Evolutionary conservation across 2,329 filamentous ascomycete genomes (phyloP), one percentile per base, ranked within the genome.

Genomic region (Aspergillus fischeri): DNA sequence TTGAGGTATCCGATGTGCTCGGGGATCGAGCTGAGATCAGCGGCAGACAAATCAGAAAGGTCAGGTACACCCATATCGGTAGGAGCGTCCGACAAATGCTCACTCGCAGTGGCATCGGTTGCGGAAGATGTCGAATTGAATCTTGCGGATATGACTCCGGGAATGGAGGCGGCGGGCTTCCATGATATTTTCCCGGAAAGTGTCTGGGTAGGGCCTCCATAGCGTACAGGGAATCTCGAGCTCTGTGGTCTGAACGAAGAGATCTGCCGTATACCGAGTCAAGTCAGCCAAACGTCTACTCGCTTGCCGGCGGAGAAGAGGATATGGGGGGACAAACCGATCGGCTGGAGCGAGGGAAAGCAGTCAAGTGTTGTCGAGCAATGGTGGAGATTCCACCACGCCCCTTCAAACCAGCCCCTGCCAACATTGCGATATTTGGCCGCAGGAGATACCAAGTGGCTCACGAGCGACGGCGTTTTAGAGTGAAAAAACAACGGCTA

Each of bases 1-100:
- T 90, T 85, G 57, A 99, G 79, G 69, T 92, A 97, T 60, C 94
- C 94, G 57, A 96, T 84, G 52, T 85, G 80, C 68, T 93, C 89
- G 38, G 89, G 85, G 61, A 91, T 83, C 60, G 82, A 76, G 59
- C 86, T 80, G 47, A 80, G 67, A 56, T 70, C 71, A 29, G 68
- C 52, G 52, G 57, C 60, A 2, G 57, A 55, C 10, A 74, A 56
- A 60, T 74, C 70, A 21, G 63, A 56, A 29, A 64, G 49, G 9
- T 65, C 58, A 27, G 55, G 50, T 20, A 62, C 9, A 53, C 55
- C 53, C 14, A 56, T n/a, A 28, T 60, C 48, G 24, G 53, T 11
- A 32, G 29, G 28, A 24, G 29, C 27, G 47, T 52, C 52, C 29
- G 51, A 44, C 29, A 24, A 48, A 47, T n/a, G 25, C 20, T 56